Percentiles rank a stretch among this genome's conserved stretches.
Evolutionary conservation across 2,329 filamentous ascomycete species (phyloP).

Genomic region (Coccinonectria pachysandricola): DNA sequence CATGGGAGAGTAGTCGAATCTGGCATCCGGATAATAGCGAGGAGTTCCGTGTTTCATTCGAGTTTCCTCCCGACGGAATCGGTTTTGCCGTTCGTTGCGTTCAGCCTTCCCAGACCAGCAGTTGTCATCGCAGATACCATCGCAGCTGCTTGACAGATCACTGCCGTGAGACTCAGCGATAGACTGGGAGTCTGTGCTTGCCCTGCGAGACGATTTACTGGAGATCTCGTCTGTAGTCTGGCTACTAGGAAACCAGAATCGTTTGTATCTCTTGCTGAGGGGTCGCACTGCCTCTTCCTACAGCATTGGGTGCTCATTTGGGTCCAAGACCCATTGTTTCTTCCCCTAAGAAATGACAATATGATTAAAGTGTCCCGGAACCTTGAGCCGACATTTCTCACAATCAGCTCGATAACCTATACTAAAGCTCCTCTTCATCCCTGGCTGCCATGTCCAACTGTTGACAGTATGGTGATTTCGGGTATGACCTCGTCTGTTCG

Average conservation of each 20-base stretch:
- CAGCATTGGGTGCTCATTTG: slow-evolving; percentile 9
- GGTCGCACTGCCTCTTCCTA: slow-evolving; percentile 19
- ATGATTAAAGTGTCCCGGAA: slow-evolving; percentile 73
- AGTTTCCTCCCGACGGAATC: no score
- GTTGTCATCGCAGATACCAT: no score
- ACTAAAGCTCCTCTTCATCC: slow-evolving; percentile 61
- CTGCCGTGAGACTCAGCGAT: no score
- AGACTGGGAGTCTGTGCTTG: no score
- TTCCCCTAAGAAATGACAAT: slow-evolving; percentile 54
- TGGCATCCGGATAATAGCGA: no score
- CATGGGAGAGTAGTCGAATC: no score
- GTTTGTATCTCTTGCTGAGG: slow-evolving; percentile 10
- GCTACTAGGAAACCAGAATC: slow-evolving; percentile 5
- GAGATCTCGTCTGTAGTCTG: no score
- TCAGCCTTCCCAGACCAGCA: no score
- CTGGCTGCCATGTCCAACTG: slow-evolving; percentile 49
- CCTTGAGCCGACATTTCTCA: slow-evolving; percentile 64
- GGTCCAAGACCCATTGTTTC: slow-evolving; percentile 17
- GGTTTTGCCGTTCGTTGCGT: no score
- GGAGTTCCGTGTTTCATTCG: no score
- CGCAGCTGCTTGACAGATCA: no score
- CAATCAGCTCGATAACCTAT: slow-evolving; percentile 72
- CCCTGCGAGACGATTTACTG: no score
- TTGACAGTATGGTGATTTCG: slow-evolving; percentile 50
- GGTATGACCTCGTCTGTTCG: slow-evolving; percentile 43